phyloP scores from a whole-genome alignment of 1,284 basidiomycete species.

The Ceratobasidium sp. region DNA sequence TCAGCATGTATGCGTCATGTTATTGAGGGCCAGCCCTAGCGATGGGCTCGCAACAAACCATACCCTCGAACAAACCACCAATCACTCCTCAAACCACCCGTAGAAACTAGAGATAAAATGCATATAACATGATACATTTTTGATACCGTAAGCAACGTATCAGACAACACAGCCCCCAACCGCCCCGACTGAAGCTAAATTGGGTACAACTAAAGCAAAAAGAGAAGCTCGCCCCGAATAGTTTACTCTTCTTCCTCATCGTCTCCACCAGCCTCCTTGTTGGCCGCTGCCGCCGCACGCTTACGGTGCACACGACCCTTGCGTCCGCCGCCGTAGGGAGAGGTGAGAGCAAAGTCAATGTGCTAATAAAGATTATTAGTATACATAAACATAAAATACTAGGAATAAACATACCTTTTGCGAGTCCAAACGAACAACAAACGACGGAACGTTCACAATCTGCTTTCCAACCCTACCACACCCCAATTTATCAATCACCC shows the following conservation, averaged over 20 bases:
- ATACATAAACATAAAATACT: constrained; percentile 56
- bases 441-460: constrained; percentile 99
- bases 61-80: too few relatives aligned
- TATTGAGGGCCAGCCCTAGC: too few relatives aligned
- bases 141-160: background rate
- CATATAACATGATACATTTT: constrained; percentile 9
- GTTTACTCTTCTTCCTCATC: constrained; percentile 90
- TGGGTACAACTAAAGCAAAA: background rate
- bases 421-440: constrained; percentile 97
- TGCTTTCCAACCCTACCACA: constrained; percentile 92
- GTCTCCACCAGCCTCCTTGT: constrained; percentile 90
- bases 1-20: too few relatives aligned
- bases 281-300: constrained; percentile 93
- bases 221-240: background rate
- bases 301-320: constrained; percentile 99
- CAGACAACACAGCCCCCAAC: background rate
- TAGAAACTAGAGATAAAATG: too few relatives aligned
- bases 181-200: too few relatives aligned
- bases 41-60: too few relatives aligned
- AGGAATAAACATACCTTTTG: constrained; percentile 71
- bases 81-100: too few relatives aligned
- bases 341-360: constrained; percentile 98
- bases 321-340: constrained; percentile 97
- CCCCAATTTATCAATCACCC: background rate
- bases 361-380: constrained; percentile 67